Evolutionary conservation across 2,329 filamentous ascomycete genomes (phyloP).

Genomic region (Trichophyton verrucosum): DNA sequence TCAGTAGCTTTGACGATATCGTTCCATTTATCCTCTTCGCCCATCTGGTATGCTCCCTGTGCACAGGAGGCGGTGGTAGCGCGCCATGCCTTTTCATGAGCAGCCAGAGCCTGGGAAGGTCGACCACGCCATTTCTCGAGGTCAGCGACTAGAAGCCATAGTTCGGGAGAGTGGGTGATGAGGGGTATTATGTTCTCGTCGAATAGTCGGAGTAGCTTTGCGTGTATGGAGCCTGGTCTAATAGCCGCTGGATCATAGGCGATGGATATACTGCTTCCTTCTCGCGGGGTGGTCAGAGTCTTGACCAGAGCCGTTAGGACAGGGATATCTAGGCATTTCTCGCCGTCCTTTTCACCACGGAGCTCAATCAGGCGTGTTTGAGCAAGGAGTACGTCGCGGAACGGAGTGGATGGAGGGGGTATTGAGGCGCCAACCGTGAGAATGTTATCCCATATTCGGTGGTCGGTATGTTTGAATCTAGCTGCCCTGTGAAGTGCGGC

Average conservation of each 20-base stretch:
- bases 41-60: slow-evolving; percentile 37
- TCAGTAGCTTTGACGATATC: slow-evolving; percentile 66
- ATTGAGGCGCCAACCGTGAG: slow-evolving; percentile 73
- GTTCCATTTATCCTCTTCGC: slow-evolving; percentile 54
- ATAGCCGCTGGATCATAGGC: slow-evolving; percentile 16
- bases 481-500: slow-evolving; percentile 79
- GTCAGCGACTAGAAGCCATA: slow-evolving; percentile 64
- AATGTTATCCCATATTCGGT: slow-evolving; percentile 94
- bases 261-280: slow-evolving; percentile 13
- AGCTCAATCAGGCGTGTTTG: slow-evolving; percentile 65
- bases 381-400: slow-evolving; percentile 62
- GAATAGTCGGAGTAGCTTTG: slow-evolving; percentile 53
- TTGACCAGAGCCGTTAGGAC: slow-evolving; percentile 61
- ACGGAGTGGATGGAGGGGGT: slow-evolving; percentile 51
- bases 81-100: slow-evolving; percentile 83
- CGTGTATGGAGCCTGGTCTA: slow-evolving; percentile 42
- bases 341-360: slow-evolving; percentile 51
- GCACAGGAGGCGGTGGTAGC: slow-evolving; percentile 42
- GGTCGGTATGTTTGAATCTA: slow-evolving; percentile 68
- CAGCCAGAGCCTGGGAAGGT: slow-evolving; percentile 60
- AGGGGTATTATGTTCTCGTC: slow-evolving; percentile 66
- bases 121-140: slow-evolving; percentile 62
- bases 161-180: slow-evolving; percentile 63
- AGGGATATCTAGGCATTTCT: slow-evolving; percentile 63
- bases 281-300: slow-evolving; percentile 45